Percentiles rank a stretch among this genome's conserved stretches.
Conservation (phyloP, 768 basidiomycete genomes). For the Pisolithus orientalis region DNA sequence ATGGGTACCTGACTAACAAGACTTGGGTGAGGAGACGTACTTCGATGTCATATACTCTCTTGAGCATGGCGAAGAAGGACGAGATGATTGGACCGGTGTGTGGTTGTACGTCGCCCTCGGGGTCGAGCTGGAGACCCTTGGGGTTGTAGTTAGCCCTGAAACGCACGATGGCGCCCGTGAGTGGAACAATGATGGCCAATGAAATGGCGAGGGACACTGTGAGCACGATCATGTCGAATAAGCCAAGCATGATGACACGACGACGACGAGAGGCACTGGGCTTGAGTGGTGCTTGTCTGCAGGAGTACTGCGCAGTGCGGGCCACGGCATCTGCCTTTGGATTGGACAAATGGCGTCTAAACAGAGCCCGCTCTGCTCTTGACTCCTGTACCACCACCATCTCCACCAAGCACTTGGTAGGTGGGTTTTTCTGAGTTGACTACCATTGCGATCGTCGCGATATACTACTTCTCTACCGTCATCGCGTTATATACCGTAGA, state of each 20-base stretch:
- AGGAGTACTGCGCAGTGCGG: constrained; percentile 4
- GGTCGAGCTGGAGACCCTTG: constrained; percentile 73
- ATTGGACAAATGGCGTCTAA: constrained; percentile 14
- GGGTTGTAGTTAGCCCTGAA: constrained; percentile 85
- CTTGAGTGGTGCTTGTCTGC: background rate
- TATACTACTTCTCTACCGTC: too few relatives aligned
- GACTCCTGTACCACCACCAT: constrained; percentile 29
- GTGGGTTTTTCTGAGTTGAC: background rate
- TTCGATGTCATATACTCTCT: constrained; percentile 66
- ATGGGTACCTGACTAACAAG: constrained; percentile 1
- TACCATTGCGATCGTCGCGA: too few relatives aligned
- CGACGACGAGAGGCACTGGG: background rate
- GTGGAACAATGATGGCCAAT: constrained; percentile 52
- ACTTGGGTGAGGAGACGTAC: constrained; percentile 28
- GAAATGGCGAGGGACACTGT: constrained; percentile 43
- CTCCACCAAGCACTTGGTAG: background rate
- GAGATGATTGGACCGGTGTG: constrained; percentile 75
- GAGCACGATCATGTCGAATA: constrained; percentile 36
- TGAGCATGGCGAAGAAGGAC: constrained; percentile 69
- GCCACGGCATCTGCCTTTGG: constrained; percentile 26
- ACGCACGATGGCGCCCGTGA: constrained; percentile 66
- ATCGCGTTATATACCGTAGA: too few relatives aligned
- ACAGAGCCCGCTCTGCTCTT: constrained; percentile 15
- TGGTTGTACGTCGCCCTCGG: constrained; percentile 68
- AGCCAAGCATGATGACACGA: constrained; percentile 25